These are phyloP conservation scores for Paxillus involutus DNA, from an alignment of 768 basidiomycete species.

Conservation along the genomic window DNA sequence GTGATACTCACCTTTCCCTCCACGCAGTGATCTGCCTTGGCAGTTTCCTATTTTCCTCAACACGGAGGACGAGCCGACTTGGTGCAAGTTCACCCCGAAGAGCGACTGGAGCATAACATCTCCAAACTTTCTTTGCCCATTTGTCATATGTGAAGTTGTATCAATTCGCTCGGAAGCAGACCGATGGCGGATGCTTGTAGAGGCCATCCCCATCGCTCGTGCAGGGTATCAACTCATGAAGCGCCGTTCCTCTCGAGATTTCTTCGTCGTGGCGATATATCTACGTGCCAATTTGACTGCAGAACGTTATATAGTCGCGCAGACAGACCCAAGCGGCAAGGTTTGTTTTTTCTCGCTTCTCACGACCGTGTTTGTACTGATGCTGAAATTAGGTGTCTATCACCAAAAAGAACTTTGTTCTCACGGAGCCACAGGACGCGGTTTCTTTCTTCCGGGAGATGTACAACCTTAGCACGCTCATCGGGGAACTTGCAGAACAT, in stretches of 20 bases:
- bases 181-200: conserved; percentile 11
- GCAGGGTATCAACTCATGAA: not conserved
- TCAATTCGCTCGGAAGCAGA: not conserved
- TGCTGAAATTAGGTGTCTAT: conserved; percentile 3
- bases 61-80: rapidly evolving
- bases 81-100: conserved; percentile 1
- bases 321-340: not conserved
- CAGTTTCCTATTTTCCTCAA: conserved; percentile 11
- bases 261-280: conserved; percentile 16
- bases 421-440: too few species aligned
- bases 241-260: not conserved
- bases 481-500: too few species aligned
- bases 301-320: conserved; percentile 3
- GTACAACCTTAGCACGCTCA: too few species aligned
- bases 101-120: conserved; percentile 8
- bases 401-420: not conserved
- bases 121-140: not conserved
- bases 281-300: not conserved
- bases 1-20: not conserved
- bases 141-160: conserved; percentile 10
- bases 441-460: too few species aligned
- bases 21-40: conserved; percentile 13
- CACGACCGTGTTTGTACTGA: not conserved
- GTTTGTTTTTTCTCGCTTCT: not conserved
- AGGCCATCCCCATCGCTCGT: conserved; percentile 5